These are phyloP conservation scores for Lobulomyces angularis DNA, from an alignment of 192 early-diverging fungal genomes.

Conservation along the genomic window DNA sequence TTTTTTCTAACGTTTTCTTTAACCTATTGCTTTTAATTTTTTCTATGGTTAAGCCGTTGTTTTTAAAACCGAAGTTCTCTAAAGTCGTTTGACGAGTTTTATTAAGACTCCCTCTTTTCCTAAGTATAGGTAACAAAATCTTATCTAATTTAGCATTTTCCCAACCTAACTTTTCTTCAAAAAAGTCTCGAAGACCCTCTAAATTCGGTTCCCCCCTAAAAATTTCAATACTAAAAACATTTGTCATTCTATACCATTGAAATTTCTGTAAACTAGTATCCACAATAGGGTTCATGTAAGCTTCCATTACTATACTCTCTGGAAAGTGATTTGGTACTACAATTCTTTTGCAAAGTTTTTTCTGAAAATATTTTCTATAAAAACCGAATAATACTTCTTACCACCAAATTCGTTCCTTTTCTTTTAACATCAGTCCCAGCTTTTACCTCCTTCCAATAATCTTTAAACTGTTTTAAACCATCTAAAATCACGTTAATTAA, in stretches of 20 bases:
- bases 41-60: no score
- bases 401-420: not conserved
- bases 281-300: conserved; percentile 71
- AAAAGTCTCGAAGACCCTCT: conserved; percentile 49
- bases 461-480: conserved; percentile 35
- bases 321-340: conserved; percentile 71
- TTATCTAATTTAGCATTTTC: conserved; percentile 50
- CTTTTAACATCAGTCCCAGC: not conserved
- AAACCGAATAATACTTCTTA: not conserved
- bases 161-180: conserved; percentile 52
- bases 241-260: no score
- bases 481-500: conserved; percentile 10
- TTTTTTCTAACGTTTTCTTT: no score
- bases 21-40: no score
- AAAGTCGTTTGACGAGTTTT: no score
- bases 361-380: conserved; percentile 17
- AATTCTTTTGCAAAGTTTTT: conserved; percentile 48
- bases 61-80: no score
- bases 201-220: conserved; percentile 57
- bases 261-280: conserved; percentile 46
- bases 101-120: no score
- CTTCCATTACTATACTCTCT: conserved; percentile 55
- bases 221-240: no score
- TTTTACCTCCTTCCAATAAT: conserved; percentile 45
- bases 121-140: conserved; percentile 57